These are phyloP conservation scores for Solanum hybrid DNA, from an alignment of 305 asterid species.

Conservation along the genomic window DNA sequence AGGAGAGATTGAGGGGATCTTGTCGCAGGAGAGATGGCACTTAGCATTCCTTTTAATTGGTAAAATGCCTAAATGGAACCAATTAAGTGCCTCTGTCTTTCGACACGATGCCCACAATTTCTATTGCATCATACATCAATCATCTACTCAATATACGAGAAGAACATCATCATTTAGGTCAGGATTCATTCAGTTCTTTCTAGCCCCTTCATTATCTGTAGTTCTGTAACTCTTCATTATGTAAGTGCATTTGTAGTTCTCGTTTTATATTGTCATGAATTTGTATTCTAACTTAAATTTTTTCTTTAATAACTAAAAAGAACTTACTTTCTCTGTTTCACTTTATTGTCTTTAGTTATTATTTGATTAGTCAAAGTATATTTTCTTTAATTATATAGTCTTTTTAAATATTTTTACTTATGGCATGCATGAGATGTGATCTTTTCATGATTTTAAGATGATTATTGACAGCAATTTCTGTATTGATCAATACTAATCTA, in stretches of 20 bases:
- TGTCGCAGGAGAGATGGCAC: conserved; percentile 45
- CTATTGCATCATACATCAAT: background rate
- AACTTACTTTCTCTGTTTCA: background rate
- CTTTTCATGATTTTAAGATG: background rate
- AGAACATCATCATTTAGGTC: background rate
- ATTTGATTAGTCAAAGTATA: background rate
- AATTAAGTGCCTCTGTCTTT: background rate
- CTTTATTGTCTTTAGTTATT: background rate
- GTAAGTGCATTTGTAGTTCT: background rate
- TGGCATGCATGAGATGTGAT: background rate
- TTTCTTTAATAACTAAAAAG: no score
- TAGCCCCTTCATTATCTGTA: background rate
- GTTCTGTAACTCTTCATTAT: background rate
- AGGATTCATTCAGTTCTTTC: background rate
- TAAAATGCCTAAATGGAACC: background rate
- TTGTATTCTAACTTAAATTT: background rate
- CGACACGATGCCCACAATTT: background rate
- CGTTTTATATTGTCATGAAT: background rate
- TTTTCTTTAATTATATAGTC: no score
- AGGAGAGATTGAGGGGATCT: background rate
- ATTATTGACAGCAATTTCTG: background rate
- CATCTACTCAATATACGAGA: background rate
- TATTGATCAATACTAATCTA: background rate
- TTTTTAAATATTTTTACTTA: background rate
- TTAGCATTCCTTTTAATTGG: background rate